Conservation (phyloP, 2,329 filamentous ascomycete genomes). For the Huntiella decipiens region DNA sequence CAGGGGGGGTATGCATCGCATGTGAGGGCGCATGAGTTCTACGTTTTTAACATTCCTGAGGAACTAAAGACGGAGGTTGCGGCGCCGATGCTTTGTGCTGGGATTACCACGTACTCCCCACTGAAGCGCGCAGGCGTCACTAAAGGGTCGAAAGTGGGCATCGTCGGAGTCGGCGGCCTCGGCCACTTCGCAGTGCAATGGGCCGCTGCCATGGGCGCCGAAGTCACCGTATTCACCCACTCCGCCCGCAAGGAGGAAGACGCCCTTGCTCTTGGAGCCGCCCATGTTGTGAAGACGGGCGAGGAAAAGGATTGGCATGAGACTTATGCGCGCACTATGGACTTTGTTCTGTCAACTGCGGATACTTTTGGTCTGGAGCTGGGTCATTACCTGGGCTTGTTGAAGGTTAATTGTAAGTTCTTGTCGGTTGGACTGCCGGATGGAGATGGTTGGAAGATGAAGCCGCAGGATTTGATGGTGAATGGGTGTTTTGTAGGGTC, state of each 20-base stretch:
- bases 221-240: constrained; percentile 36
- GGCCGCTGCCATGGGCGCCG: constrained; percentile 41
- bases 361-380: constrained; percentile 50
- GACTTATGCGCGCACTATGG: constrained; percentile 37
- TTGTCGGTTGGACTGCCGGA: constrained; percentile 65
- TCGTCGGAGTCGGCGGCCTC: constrained; percentile 52
- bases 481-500: constrained; percentile 59
- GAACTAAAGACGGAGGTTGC: constrained; percentile 39
- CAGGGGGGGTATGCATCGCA: constrained; percentile 44
- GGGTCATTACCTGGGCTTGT: constrained; percentile 51
- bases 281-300: constrained; percentile 36
- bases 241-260: constrained; percentile 36
- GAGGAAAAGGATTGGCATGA: constrained; percentile 30
- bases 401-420: constrained; percentile 69
- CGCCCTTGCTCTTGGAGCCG: constrained; percentile 33
- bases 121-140: constrained; percentile 53
- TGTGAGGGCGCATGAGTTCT: constrained; percentile 60
- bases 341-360: constrained; percentile 55
- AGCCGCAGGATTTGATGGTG: constrained; percentile 52
- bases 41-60: constrained; percentile 53
- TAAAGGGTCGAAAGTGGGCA: constrained; percentile 54
- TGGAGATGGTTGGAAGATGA: constrained; percentile 50
- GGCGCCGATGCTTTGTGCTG: constrained; percentile 68
- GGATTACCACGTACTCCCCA: constrained; percentile 59
- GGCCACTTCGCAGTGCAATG: constrained; percentile 51